phyloP scores from a whole-genome alignment of 148 eudicot genomes.

The Salicornia ramosissima region DNA sequence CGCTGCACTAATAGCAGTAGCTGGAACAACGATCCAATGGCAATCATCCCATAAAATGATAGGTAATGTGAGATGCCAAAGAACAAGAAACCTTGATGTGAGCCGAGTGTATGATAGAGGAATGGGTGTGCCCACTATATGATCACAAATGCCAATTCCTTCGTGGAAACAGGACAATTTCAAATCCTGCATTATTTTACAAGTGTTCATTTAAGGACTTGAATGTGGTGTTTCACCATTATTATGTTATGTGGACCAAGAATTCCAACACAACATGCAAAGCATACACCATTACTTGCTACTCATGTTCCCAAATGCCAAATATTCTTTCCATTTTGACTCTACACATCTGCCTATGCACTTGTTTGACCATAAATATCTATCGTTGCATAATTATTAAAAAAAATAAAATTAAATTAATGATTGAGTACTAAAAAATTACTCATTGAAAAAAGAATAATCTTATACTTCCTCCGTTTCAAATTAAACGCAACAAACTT shows the following conservation, averaged over 20 bases:
- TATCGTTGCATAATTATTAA: too few relatives aligned
- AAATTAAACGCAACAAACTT: too few relatives aligned
- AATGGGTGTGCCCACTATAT: slow-evolving; percentile 71
- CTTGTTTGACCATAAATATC: too few relatives aligned
- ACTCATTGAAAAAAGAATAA: too few relatives aligned
- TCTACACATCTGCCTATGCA: too few relatives aligned
- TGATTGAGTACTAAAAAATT: too few relatives aligned
- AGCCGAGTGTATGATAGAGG: slow-evolving; percentile 96
- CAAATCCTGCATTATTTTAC: slow-evolving; percentile 58
- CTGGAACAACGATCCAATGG: slow-evolving; percentile 96
- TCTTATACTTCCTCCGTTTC: too few relatives aligned
- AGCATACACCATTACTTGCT: neutral
- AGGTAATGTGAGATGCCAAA: slow-evolving; percentile 96
- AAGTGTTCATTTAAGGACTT: neutral
- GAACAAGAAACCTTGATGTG: slow-evolving; percentile 88
- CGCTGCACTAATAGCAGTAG: slow-evolving; percentile 89
- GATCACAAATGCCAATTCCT: slow-evolving; percentile 86
- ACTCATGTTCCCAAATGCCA: too few relatives aligned
- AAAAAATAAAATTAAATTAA: too few relatives aligned
- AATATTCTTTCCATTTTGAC: too few relatives aligned
- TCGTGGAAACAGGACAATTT: slow-evolving; percentile 81
- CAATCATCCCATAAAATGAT: slow-evolving; percentile 97
- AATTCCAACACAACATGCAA: neutral
- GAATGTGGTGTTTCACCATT: neutral
- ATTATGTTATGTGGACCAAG: neutral